phyloP scores from a whole-genome alignment of 257 asterid species.

The Avicennia marina region DNA sequence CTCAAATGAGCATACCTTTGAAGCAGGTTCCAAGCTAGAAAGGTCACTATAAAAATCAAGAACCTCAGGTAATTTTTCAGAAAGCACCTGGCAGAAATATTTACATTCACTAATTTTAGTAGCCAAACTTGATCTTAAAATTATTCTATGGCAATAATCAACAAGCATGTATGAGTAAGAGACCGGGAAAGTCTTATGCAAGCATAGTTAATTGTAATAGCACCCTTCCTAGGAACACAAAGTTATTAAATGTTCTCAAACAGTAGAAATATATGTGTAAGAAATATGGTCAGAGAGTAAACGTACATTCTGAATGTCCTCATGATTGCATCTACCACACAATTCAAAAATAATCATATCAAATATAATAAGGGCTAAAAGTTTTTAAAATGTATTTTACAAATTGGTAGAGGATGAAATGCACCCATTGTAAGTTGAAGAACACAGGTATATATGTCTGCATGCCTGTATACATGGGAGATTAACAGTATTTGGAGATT shows the following conservation, averaged over 20 bases:
- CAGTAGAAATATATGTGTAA: background rate
- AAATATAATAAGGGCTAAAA: background rate
- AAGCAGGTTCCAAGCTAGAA: slow-evolving; percentile 75
- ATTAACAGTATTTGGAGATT: slow-evolving; percentile 3
- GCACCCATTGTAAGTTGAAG: slow-evolving; percentile 5
- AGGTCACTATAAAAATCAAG: slow-evolving; percentile 83
- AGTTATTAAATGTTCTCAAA: slow-evolving; percentile 2
- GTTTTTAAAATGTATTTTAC: background rate
- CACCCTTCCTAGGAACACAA: background rate
- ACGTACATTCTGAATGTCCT: background rate
- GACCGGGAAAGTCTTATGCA: background rate
- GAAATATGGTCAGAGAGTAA: background rate
- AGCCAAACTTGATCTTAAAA: slow-evolving; percentile 4
- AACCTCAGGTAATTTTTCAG: slow-evolving; percentile 82
- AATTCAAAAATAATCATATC: background rate
- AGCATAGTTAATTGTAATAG: background rate
- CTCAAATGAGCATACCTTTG: slow-evolving; percentile 47
- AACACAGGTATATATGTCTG: background rate
- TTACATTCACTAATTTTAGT: background rate
- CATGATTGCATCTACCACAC: background rate
- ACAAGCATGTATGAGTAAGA: slow-evolving; percentile 8
- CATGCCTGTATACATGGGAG: slow-evolving; percentile 11
- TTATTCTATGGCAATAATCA: slow-evolving; percentile 3
- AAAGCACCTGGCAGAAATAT: slow-evolving; percentile 54
- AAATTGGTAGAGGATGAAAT: background rate